Base-by-base conservation (phyloP, 768 basidiomycete species). In the Hygrophorus pudorinus region DNA sequence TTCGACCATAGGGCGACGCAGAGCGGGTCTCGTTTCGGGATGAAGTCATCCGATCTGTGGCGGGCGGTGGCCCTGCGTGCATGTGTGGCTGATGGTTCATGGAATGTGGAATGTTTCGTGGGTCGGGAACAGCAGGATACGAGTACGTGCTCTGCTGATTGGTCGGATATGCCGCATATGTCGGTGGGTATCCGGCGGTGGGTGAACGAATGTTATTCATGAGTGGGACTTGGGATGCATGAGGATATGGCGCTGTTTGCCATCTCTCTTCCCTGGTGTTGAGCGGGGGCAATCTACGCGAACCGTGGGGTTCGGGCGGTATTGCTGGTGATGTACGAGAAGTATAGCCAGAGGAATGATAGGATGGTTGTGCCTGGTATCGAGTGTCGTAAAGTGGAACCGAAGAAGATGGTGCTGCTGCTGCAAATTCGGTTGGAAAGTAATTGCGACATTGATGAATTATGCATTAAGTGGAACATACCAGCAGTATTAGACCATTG, bases 231-330 rank as follows among this genome's bases (percentile, higher is more conserved):
- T 60, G 59, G 20, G 58, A 59, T 30, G 63, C 56, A 21, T 65
- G 59, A 30, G 65, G 61, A 31, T 65, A 71, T 28, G 59, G 48
- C 8, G 67, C 49, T 45, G 66, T 57, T 44, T 64, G 71, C 71
- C 67, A 77, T 55, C 72, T 63, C 38, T 76, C 76, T 47, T 65
- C 64, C 47, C 68, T 65, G 20, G 34, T 32, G 13, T 36, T 36
- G 38, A 77, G 66, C 16, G 78, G 78, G 37, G 81, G 79, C 34
- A 81, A 63, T 55, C 73, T 42, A 38, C 78, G 72, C 44, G 72
- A 71, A 42, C 75, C 76, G 50, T 68, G 63, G 27, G 66, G 68
- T 54, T 68, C 67, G 31, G 64, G 51, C 42, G 75, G 65, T 41
- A 72, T 63, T 30, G 72, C 66, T 4, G 78, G 69, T 29, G 70